phyloP scores from a whole-genome alignment of 108 stramenopile species.

The Nitzschia sp. region DNA sequence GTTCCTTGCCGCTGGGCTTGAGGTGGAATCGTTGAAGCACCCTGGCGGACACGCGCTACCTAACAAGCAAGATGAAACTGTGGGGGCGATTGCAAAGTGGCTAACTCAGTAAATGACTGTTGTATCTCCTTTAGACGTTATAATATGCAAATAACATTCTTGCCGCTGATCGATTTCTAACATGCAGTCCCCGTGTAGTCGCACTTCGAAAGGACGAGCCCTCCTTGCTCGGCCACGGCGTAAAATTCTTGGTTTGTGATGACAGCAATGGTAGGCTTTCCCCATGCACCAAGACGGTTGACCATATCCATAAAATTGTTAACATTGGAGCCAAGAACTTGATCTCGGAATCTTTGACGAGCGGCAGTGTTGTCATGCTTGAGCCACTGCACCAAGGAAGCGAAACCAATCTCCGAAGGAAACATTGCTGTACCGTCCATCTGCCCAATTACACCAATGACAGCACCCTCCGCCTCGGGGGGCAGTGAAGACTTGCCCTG shows the following conservation, averaged over 20 bases:
- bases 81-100: constrained; percentile 31
- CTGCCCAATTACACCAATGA: constrained; percentile 84
- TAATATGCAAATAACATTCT: no score
- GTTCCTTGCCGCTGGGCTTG: constrained; percentile 40
- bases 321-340: constrained; percentile 50
- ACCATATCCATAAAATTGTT: constrained; percentile 20
- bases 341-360: constrained; percentile 71
- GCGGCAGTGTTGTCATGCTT: constrained; percentile 56
- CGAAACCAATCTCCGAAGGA: constrained; percentile 67
- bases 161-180: no score
- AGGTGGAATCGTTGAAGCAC: constrained; percentile 57
- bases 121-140: no score
- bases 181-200: neutral
- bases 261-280: constrained; percentile 17
- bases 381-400: constrained; percentile 66
- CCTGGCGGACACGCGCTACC: constrained; percentile 77
- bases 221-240: neutral
- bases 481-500: constrained; percentile 31
- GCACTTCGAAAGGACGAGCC: neutral
- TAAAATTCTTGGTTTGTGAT: constrained; percentile 23
- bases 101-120: constrained; percentile 8
- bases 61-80: constrained; percentile 20
- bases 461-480: constrained; percentile 53
- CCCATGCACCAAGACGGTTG: constrained; percentile 31
- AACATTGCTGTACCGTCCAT: constrained; percentile 78